These are phyloP conservation scores for Pedinophyceae sp. DNA, from an alignment of 139 green algal species.

Conservation along the genomic window DNA sequence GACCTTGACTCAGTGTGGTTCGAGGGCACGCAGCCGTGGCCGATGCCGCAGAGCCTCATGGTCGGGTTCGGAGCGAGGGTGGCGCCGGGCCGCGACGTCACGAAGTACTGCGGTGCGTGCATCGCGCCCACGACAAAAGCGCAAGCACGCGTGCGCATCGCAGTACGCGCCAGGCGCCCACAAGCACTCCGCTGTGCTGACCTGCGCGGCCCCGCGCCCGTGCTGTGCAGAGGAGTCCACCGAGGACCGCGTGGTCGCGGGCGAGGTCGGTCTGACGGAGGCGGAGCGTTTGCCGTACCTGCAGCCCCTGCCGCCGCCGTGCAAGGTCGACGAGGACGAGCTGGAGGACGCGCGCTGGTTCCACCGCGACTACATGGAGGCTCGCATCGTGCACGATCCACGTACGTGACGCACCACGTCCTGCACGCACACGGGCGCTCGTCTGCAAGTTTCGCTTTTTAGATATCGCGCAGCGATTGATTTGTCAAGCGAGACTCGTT, in stretches of 20 bases:
- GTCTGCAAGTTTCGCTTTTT: too few relatives aligned
- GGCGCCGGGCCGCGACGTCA: background rate
- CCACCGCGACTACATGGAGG: constrained; percentile 24
- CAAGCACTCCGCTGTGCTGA: background rate
- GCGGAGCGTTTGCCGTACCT: constrained; percentile 8
- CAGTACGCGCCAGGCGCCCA: background rate
- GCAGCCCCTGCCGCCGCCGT: constrained; percentile 3
- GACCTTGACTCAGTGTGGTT: constrained; percentile 30
- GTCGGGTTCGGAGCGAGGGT: constrained; percentile 40
- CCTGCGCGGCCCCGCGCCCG: background rate
- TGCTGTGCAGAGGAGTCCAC: background rate
- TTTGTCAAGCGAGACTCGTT: too few relatives aligned
- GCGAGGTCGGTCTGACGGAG: constrained; percentile 13
- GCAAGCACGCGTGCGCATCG: background rate
- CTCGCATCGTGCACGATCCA: too few relatives aligned
- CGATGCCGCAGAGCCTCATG: constrained; percentile 72
- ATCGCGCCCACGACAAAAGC: too few relatives aligned
- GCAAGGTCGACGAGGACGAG: constrained; percentile 26
- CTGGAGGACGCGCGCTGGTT: constrained; percentile 56
- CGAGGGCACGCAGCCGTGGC: constrained; percentile 63
- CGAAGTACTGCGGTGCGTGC: too few relatives aligned
- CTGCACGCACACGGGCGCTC: background rate
- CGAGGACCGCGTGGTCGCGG: constrained; percentile 10
- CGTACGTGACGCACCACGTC: too few relatives aligned
- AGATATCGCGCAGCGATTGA: too few relatives aligned